Conservation (phyloP, 768 basidiomycete genomes). For the Calvatia gigantea region DNA sequence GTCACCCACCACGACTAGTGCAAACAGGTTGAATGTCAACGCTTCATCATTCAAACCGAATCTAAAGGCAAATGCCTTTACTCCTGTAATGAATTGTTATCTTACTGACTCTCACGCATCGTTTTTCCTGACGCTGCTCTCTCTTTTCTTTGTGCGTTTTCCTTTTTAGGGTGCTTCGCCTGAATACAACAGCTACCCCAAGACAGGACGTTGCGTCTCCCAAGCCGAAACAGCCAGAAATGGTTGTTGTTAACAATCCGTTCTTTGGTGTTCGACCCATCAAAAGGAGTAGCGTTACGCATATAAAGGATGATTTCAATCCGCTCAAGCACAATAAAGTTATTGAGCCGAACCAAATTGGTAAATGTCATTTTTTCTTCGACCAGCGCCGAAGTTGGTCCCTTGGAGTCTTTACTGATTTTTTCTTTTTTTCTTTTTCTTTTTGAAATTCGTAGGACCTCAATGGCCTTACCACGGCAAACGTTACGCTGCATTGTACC, state of each 20-base stretch:
- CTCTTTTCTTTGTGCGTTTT: not conserved
- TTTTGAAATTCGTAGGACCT: conserved; percentile 46
- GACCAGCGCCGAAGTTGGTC: not conserved
- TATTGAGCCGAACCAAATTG: conserved; percentile 64
- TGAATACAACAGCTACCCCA: conserved; percentile 43
- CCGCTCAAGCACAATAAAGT: conserved; percentile 90
- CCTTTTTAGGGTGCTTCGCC: conserved; percentile 22
- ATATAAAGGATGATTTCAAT: conserved; percentile 96
- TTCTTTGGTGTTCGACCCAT: conserved; percentile 84
- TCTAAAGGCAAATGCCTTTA: conserved; percentile 73
- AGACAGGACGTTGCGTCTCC: conserved; percentile 42
- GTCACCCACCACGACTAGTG: conserved; percentile 51
- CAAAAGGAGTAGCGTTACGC: conserved; percentile 73
- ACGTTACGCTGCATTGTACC: conserved; percentile 78
- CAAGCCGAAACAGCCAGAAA: conserved; percentile 66
- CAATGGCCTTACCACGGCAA: conserved; percentile 91
- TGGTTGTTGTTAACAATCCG: conserved; percentile 62
- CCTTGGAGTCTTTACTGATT: not conserved
- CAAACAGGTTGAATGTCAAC: conserved; percentile 75
- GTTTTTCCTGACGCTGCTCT: not conserved
- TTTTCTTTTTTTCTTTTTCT: conserved; percentile 3
- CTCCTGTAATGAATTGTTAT: conserved; percentile 47
- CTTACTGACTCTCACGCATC: conserved; percentile 18
- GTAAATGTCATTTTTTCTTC: conserved; percentile 43
- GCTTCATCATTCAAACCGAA: conserved; percentile 92